A percentile compares a stretch with the other conserved stretches of the same genome.
Evolutionary conservation across 176 grass and related monocot genomes (phyloP).

Genomic region (Oryza meyeriana): DNA sequence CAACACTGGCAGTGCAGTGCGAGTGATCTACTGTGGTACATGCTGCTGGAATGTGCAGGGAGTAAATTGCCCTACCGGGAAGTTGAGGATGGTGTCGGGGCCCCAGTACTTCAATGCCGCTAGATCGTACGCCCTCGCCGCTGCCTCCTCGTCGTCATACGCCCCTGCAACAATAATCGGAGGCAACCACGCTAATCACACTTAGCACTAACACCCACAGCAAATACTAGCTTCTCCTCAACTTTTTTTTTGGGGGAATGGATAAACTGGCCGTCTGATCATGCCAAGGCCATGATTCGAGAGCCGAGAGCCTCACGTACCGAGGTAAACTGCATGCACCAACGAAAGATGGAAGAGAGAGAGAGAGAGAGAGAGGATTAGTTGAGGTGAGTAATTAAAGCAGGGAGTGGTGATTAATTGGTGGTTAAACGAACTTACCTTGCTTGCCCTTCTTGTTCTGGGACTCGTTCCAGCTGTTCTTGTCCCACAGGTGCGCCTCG

Average conservation of each 20-base stretch:
- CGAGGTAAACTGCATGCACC: conserved; percentile 92
- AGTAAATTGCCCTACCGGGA: conserved; percentile 49
- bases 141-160: conserved; percentile 85
- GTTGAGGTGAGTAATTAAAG: neutral
- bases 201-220: neutral
- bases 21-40: neutral
- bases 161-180: conserved; percentile 45
- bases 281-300: conserved; percentile 48
- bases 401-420: neutral
- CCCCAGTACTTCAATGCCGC: conserved; percentile 99
- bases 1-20: neutral
- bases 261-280: neutral
- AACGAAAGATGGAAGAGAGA: conserved; percentile 24
- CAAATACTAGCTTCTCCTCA: too few species aligned
- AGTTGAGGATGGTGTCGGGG: conserved; percentile 81
- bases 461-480: conserved; percentile 87
- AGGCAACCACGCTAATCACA: neutral
- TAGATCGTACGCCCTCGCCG: conserved; percentile 82
- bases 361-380: neutral
- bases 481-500: conserved; percentile 99
- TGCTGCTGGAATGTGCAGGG: neutral
- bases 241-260: neutral
- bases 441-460: conserved; percentile 98
- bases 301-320: conserved; percentile 69
- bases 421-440: conserved; percentile 36